Evolutionary conservation across 2,329 filamentous ascomycete genomes (phyloP), one percentile per base, ranked within the genome.

Genomic region (Aspergillus ruber): DNA sequence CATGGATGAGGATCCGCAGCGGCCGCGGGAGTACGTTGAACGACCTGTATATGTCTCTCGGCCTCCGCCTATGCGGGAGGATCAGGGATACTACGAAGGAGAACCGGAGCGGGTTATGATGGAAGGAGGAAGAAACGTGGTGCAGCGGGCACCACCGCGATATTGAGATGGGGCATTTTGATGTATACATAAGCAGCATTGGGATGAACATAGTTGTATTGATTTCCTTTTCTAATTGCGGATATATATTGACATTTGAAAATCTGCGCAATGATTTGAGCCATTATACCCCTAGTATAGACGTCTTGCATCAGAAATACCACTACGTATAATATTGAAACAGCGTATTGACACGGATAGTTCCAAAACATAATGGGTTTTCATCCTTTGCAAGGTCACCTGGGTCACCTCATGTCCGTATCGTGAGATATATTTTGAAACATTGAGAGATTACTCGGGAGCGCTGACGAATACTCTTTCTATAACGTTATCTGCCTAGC

Each of bases 21-120:
- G 67, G 20, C 65, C 71, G 18, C 65, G 74, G 42, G 78, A 81
- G 45, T 82, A 81, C 59, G 64, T 65, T 46, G 67, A 71, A 45
- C 62, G 61, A 25, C 65, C 63, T 58, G 54, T 73, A 57, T 58
- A 75, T 71, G 53, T 65, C 54, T 44, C 66, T 61, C 54, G 72
- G 62, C 56, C 56, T 25, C 47, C 62, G 40, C 41, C 57, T 13
- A 18, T 20, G 17, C 57, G 65, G 42, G 66, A 67, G 32, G 60
- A 66, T 47, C 59, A 62, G 42, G 15, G 6, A 20, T 71, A 66
- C 43, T 70, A 68, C 53, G 65, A 66, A 25, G 62, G 66, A 17
- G 67, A 65, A 15, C 56, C 59, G n/a, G 56, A 59, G 27, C 62
- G 59, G 44, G 48, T 67, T 39, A 55, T 56, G 23, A 51, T 65